Evolutionary conservation across 2,329 filamentous ascomycete species (phyloP).

Genomic region (Neoascochyta sp.): DNA sequence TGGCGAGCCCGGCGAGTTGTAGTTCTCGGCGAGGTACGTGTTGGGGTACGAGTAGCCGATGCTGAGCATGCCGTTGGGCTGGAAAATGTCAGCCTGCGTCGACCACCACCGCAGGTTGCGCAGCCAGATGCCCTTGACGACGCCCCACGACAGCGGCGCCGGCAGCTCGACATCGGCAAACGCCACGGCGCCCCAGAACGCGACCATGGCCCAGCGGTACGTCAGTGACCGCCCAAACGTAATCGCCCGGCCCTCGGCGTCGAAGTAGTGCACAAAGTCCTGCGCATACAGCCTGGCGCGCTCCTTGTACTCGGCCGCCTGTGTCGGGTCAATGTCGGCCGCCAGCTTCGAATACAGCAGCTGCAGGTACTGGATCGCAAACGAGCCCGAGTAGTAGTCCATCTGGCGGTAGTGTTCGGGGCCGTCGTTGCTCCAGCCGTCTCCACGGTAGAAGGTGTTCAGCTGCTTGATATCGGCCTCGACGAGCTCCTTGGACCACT

Average conservation of each 20-base stretch:
- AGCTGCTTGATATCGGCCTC: slow-evolving; percentile 74
- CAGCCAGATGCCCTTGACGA: slow-evolving; percentile 71
- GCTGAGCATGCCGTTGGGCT: slow-evolving; percentile 67
- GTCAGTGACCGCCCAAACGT: slow-evolving; percentile 75
- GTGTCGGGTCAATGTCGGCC: slow-evolving; percentile 59
- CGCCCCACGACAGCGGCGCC: slow-evolving; percentile 69
- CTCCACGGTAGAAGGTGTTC: slow-evolving; percentile 76
- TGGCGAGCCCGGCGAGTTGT: slow-evolving; percentile 69
- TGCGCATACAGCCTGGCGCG: slow-evolving; percentile 64
- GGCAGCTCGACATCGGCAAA: slow-evolving; percentile 73
- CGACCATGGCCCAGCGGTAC: slow-evolving; percentile 83
- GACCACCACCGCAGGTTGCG: slow-evolving; percentile 78
- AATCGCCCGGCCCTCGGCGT: slow-evolving; percentile 65
- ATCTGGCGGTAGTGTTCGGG: slow-evolving; percentile 76
- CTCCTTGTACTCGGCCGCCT: slow-evolving; percentile 66
- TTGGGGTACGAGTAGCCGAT: slow-evolving; percentile 77
- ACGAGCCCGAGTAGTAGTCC: slow-evolving; percentile 81
- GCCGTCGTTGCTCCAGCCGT: slow-evolving; percentile 79
- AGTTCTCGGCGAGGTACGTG: slow-evolving; percentile 79
- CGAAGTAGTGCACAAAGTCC: slow-evolving; percentile 73
- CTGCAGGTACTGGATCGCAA: slow-evolving; percentile 77
- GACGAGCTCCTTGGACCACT: slow-evolving; percentile 65
- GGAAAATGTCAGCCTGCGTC: slow-evolving; percentile 70
- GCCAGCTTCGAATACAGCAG: slow-evolving; percentile 72
- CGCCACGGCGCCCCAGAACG: slow-evolving; percentile 74